A percentile compares a stretch with the other conserved stretches of the same genome.
phyloP scores from a whole-genome alignment of 441 rosid species.

The Mallotus repandus region DNA sequence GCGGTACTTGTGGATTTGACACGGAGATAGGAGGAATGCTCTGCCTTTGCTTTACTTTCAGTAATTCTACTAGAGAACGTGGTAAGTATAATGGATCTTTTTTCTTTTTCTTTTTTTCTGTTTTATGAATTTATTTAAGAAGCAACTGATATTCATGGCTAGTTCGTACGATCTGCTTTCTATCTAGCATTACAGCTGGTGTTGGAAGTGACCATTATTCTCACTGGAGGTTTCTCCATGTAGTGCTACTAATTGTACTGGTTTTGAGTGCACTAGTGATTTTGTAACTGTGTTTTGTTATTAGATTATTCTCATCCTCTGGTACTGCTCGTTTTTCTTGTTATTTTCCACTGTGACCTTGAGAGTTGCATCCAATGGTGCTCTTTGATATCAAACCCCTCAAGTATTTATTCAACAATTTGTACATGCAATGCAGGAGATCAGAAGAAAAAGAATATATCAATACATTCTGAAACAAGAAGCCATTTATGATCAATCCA shows the following conservation, averaged over 20 bases:
- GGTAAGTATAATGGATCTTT: constrained; percentile 38
- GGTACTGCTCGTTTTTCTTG: not conserved
- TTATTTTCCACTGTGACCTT: not conserved
- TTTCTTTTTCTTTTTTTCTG: not conserved
- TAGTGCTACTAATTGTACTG: not conserved
- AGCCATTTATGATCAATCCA: too few relatives aligned
- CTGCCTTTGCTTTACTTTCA: constrained; percentile 61
- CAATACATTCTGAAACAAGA: too few relatives aligned
- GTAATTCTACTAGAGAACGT: constrained; percentile 65
- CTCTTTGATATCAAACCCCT: too few relatives aligned
- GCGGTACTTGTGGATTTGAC: constrained; percentile 81
- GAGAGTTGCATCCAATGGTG: too few relatives aligned
- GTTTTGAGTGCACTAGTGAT: constrained; percentile 9
- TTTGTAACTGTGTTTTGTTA: not conserved
- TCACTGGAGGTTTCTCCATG: constrained; percentile 6
- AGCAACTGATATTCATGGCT: not conserved
- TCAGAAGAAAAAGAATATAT: too few relatives aligned
- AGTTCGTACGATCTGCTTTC: not conserved
- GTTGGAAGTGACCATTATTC: constrained; percentile 15
- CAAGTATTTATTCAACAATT: too few relatives aligned
- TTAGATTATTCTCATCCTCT: too few relatives aligned
- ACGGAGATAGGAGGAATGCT: constrained; percentile 57
- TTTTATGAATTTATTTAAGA: not conserved
- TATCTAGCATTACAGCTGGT: constrained; percentile 26
- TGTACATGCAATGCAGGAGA: too few relatives aligned